Evolutionary conservation across 2,329 filamentous ascomycete genomes (phyloP).

Genomic region (Epichloe glyceriae): DNA sequence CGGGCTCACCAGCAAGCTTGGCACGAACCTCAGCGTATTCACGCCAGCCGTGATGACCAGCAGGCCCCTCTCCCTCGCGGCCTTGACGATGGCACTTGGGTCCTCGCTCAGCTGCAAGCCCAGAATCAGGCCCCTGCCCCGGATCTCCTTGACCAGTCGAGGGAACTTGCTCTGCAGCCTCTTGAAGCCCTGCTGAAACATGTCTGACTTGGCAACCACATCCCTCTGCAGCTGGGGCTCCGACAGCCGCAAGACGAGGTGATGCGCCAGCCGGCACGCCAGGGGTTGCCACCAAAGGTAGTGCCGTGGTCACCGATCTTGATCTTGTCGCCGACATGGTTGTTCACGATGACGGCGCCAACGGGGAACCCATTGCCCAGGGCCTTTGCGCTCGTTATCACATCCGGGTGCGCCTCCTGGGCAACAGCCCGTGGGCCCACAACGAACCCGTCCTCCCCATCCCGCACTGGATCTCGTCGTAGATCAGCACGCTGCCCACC

Average conservation of each 20-base stretch:
- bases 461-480: slow-evolving; percentile 96
- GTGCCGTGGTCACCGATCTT: slow-evolving; percentile 73
- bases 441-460: slow-evolving; percentile 74
- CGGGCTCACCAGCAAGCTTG: slow-evolving; percentile 67
- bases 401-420: slow-evolving; percentile 79
- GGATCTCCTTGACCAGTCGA: slow-evolving; percentile 59
- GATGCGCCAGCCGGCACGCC: slow-evolving; percentile 69
- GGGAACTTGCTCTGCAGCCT: slow-evolving; percentile 42
- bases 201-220: slow-evolving; percentile 51
- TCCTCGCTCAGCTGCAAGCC: slow-evolving; percentile 72
- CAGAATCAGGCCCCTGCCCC: slow-evolving; percentile 74
- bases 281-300: slow-evolving; percentile 91
- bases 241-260: slow-evolving; percentile 68
- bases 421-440: slow-evolving; percentile 74
- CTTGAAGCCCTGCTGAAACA: slow-evolving; percentile 36
- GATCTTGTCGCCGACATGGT: slow-evolving; percentile 27
- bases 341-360: slow-evolving; percentile 48
- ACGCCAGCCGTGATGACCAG: slow-evolving; percentile 86
- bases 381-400: slow-evolving; percentile 89
- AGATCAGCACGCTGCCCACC: slow-evolving; percentile 79
- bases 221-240: slow-evolving; percentile 54
- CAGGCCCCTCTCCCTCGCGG: slow-evolving; percentile 75
- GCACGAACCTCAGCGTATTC: slow-evolving; percentile 87
- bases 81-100: slow-evolving; percentile 62
- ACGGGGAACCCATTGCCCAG: slow-evolving; percentile 95